Conservation (phyloP, 139 green algal species). For the Pseudopediastrum boryanum region DNA sequence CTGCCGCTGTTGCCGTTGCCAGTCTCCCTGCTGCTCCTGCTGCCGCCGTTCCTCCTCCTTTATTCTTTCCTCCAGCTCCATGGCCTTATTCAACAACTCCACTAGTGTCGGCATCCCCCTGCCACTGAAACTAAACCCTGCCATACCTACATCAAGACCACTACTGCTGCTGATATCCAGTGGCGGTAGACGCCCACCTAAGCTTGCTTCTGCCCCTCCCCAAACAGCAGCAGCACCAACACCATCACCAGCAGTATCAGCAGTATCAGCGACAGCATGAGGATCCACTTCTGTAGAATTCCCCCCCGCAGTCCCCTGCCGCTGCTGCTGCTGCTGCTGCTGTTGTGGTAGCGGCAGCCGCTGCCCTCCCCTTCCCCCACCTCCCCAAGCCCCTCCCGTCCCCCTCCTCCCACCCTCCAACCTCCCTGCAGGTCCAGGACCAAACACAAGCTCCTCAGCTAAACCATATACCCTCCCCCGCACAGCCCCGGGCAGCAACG, state of each 20-base stretch:
- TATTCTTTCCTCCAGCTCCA: constrained; percentile 10
- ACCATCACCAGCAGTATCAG: background rate
- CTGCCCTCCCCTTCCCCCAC: too few species aligned
- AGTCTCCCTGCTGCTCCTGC: background rate
- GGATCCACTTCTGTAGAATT: background rate
- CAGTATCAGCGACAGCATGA: background rate
- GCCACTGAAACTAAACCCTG: constrained; percentile 12
- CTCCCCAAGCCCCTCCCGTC: too few species aligned
- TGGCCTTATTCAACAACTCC: constrained; percentile 12
- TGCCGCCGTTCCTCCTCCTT: background rate
- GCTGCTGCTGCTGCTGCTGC: background rate
- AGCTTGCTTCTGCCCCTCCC: background rate
- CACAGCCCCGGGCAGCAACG: too few species aligned
- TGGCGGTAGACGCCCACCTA: background rate
- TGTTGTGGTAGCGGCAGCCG: background rate
- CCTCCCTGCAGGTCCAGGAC: too few species aligned
- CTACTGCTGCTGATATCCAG: constrained; percentile 3
- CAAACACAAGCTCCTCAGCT: too few species aligned
- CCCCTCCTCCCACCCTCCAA: too few species aligned
- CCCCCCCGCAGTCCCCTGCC: background rate
- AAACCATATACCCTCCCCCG: too few species aligned
- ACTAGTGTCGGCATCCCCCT: constrained; percentile 20
- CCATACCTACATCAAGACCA: too few species aligned
- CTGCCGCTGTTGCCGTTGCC: background rate
- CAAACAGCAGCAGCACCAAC: background rate